phyloP scores from a whole-genome alignment of 768 basidiomycete species.

The Cystofilobasidium macerans region DNA sequence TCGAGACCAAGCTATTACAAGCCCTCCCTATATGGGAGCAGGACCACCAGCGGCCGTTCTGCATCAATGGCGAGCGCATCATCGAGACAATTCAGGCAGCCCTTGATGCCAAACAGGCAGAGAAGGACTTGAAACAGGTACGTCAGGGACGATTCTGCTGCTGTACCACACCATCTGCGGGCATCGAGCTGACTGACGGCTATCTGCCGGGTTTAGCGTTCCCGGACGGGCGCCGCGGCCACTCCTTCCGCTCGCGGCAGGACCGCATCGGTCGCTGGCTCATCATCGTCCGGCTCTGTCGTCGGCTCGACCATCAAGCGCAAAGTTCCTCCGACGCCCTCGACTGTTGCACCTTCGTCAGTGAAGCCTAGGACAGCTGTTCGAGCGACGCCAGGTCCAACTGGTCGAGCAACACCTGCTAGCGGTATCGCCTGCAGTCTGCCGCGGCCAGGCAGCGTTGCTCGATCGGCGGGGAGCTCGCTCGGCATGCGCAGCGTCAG shows the following conservation, averaged over 20 bases:
- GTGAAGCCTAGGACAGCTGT: conserved; percentile 1
- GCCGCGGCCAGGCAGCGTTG: conserved; percentile 5
- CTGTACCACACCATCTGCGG: too few species aligned
- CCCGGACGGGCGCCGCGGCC: conserved; percentile 4
- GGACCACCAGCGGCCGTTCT: conserved; percentile 58
- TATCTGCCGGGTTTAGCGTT: conserved; percentile 6
- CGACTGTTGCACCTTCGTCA: neutral
- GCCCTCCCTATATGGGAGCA: conserved; percentile 81
- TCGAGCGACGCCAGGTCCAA: conserved; percentile 10
- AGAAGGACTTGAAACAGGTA: conserved; percentile 64
- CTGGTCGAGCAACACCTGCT: neutral
- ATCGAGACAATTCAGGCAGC: conserved; percentile 65
- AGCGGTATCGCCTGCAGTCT: conserved; percentile 15
- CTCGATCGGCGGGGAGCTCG: neutral
- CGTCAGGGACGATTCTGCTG: conserved; percentile 26
- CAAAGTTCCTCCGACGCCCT: conserved; percentile 16
- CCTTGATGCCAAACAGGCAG: conserved; percentile 51
- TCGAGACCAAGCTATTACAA: conserved; percentile 73
- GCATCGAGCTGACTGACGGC: too few species aligned
- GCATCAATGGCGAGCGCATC: conserved; percentile 73
- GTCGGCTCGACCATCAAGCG: conserved; percentile 16
- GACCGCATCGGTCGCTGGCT: conserved; percentile 7
- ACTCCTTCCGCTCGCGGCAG: neutral
- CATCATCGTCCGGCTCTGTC: neutral
- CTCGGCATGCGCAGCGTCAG: neutral